Conservation (phyloP, 179 eudicot genomes). For the Spinacia oleracea region DNA sequence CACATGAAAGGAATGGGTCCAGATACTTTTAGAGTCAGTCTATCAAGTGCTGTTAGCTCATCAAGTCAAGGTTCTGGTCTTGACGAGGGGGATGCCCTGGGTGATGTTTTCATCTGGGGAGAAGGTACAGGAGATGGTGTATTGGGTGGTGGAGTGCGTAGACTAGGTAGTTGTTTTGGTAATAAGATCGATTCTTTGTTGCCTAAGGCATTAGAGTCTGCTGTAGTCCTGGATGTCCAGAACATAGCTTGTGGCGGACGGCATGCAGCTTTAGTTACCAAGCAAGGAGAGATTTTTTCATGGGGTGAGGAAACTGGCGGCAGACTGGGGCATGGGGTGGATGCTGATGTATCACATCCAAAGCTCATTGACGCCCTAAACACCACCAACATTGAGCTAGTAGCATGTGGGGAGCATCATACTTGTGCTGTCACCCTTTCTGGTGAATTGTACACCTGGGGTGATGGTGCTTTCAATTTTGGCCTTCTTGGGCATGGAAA, state of each 20-base stretch:
- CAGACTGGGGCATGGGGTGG: slow-evolving; percentile 97
- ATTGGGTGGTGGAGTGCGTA: slow-evolving; percentile 82
- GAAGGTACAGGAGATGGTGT: slow-evolving; percentile 91
- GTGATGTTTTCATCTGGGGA: slow-evolving; percentile 98
- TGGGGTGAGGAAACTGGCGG: slow-evolving; percentile 98
- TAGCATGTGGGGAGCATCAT: slow-evolving; percentile 94
- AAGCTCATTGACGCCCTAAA: slow-evolving; percentile 86
- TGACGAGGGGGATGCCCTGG: slow-evolving; percentile 94
- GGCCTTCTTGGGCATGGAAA: slow-evolving; percentile 97
- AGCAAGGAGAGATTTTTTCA: slow-evolving; percentile 94
- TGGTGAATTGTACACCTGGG: slow-evolving; percentile 98
- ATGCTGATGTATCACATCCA: slow-evolving; percentile 86
- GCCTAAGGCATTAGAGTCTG: slow-evolving; percentile 93
- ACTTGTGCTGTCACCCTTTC: slow-evolving; percentile 96
- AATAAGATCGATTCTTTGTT: slow-evolving; percentile 74
- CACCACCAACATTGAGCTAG: slow-evolving; percentile 84
- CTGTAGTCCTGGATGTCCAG: slow-evolving; percentile 95
- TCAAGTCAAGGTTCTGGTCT: slow-evolving; percentile 99
- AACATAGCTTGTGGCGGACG: slow-evolving; percentile 93
- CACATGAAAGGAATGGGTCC: slow-evolving; percentile 70
- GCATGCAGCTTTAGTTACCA: slow-evolving; percentile 91
- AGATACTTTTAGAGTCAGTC: slow-evolving; percentile 90
- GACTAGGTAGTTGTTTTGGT: slow-evolving; percentile 50
- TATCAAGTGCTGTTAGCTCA: slow-evolving; percentile 98
- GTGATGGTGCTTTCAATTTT: slow-evolving; percentile 71